phyloP scores from a whole-genome alignment of 2,329 filamentous ascomycete genomes.

The Phoma sp. region DNA sequence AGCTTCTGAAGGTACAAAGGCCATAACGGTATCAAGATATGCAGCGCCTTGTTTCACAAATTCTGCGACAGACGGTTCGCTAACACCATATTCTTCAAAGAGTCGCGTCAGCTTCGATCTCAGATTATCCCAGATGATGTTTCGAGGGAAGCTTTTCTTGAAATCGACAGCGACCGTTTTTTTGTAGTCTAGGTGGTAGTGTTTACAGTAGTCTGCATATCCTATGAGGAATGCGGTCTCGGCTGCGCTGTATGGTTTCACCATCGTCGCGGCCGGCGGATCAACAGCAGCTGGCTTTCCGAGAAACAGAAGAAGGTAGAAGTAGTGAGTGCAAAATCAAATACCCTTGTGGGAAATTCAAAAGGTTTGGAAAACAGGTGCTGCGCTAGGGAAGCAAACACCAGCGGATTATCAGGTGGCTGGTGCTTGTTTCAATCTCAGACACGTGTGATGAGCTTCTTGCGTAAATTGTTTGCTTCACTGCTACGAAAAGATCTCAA shows the following conservation, averaged over 20 bases:
- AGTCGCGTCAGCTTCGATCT: not conserved
- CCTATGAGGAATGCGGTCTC: not conserved
- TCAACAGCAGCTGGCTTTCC: not conserved
- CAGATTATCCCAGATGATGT: not conserved
- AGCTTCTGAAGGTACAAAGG: not conserved
- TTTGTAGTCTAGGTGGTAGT: not conserved
- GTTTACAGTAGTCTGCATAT: constrained; percentile 2
- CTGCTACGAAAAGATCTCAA: too few relatives aligned
- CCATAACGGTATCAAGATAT: not conserved
- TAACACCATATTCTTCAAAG: not conserved
- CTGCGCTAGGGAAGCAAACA: too few relatives aligned
- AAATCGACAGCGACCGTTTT: not conserved
- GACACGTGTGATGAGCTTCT: too few relatives aligned
- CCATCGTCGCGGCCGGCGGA: not conserved
- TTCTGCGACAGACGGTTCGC: not conserved
- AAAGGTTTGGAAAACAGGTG: too few relatives aligned
- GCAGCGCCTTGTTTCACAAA: not conserved
- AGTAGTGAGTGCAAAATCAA: too few relatives aligned
- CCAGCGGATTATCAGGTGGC: too few relatives aligned
- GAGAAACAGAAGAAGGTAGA: not conserved
- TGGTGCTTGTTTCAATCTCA: too few relatives aligned
- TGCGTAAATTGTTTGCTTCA: too few relatives aligned
- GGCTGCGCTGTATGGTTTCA: not conserved
- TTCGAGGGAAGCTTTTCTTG: not conserved
- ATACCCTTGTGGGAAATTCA: too few relatives aligned